Evolutionary conservation across 2,329 filamentous ascomycete genomes (phyloP).

Genomic region (Trichoderma sp.): DNA sequence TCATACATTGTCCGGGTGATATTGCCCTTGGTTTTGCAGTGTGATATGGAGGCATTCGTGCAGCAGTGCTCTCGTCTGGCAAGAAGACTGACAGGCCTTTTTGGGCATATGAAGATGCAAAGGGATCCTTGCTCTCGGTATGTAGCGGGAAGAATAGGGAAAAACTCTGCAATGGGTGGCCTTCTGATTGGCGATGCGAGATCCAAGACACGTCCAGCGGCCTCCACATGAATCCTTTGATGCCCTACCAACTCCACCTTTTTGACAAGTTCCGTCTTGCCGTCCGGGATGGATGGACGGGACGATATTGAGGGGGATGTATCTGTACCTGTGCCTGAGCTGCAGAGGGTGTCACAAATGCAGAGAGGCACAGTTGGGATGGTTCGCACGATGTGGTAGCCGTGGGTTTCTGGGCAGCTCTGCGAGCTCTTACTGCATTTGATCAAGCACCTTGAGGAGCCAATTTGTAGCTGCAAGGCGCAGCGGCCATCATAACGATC

Average conservation of each 20-base stretch:
- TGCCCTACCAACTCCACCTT: slow-evolving; percentile 12
- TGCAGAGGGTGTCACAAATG: neutral
- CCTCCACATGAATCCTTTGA: slow-evolving; percentile 21
- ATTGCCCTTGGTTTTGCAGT: neutral
- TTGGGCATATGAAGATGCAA: neutral
- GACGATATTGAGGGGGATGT: neutral
- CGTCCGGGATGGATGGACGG: neutral
- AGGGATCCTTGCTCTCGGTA: neutral
- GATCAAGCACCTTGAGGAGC: slow-evolving; percentile 4
- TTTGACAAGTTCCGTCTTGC: neutral
- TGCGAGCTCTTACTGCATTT: neutral
- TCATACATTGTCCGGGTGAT: neutral
- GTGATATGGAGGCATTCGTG: slow-evolving; percentile 2
- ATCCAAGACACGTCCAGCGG: neutral
- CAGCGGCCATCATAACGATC: neutral
- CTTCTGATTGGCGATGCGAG: slow-evolving; percentile 23
- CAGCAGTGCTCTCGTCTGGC: neutral
- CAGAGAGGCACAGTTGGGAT: neutral
- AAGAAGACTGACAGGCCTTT: neutral
- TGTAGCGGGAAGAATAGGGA: neutral
- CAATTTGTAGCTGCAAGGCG: slow-evolving; percentile 10
- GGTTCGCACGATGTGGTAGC: neutral
- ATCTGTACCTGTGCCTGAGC: neutral
- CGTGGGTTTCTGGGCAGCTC: slow-evolving; percentile 20
- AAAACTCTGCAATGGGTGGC: slow-evolving; percentile 21